Base-by-base conservation (phyloP, 768 basidiomycete genomes). In the Nidula microcarpa region DNA sequence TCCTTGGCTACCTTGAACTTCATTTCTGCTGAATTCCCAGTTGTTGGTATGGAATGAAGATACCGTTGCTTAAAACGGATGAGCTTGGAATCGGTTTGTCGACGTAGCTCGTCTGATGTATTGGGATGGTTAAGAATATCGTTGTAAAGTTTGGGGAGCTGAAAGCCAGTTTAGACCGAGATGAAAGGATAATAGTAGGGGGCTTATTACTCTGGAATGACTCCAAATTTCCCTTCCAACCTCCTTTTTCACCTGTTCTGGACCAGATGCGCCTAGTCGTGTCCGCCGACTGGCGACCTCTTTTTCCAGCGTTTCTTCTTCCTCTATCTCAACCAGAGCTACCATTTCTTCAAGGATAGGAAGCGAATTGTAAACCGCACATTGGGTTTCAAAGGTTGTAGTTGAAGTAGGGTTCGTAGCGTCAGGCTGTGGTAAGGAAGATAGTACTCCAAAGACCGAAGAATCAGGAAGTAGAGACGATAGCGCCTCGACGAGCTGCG, bases 61-160 rank as follows among this genome's bases (percentile, higher is more conserved):
- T 84, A 76, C 9, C 76, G 74, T 53, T 84, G 77, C 55, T 82
- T 85, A 60, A 85, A 78, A 16, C 76, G 73, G 36, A 96, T 71
- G 7, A 94, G 75, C 57, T 90, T 94, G 30, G 81, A 72, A 62
- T 98, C 95, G 1, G 83, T 86, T 45, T 73, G 67, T 9, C 89
- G 77, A n/a, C 93, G 86, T n/a, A 91, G 70, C 5, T 86, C 84
- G 59, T 95, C 92, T 0, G 85, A 73, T 0, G 94, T 87, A 57
- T 77, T 75, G 0, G 88, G 89, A 59, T 96, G 94, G 54, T 85
- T 86, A 33, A 94, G 68, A n/a, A 95, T 72, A 58, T 93, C 87
- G 33, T 83, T 74, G 58, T 94, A 96, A 32, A 94, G 68, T 0
- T 56, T 63, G 1, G 89, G 89, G 33, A 96, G 71, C 87, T 91